A percentile compares a stretch with the other conserved stretches of the same genome.
Evolutionary conservation across 2,329 filamentous ascomycete genomes (phyloP).

Genomic region (Ophiocordyceps australis): DNA sequence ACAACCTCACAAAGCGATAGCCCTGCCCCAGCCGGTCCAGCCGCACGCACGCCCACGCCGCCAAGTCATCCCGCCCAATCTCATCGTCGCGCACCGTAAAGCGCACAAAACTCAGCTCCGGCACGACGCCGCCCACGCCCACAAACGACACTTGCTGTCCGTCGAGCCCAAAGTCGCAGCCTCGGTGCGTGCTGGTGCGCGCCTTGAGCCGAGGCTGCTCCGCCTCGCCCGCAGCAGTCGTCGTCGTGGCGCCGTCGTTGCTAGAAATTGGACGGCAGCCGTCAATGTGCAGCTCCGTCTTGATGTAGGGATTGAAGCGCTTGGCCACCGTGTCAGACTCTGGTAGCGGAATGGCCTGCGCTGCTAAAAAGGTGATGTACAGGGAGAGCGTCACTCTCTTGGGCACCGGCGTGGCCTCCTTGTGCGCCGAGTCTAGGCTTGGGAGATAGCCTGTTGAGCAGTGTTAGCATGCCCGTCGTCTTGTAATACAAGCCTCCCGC

Average conservation of each 20-base stretch:
- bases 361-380: slow-evolving; percentile 56
- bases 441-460: slow-evolving; percentile 11
- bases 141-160: slow-evolving; percentile 40
- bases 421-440: slow-evolving; percentile 5
- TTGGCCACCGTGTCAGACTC: slow-evolving; percentile 26
- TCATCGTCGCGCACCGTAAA: slow-evolving; percentile 85
- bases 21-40: slow-evolving; percentile 65
- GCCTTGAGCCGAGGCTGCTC: too few relatives aligned
- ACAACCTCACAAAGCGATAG: slow-evolving; percentile 59
- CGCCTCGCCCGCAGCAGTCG: slow-evolving; percentile 24
- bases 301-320: slow-evolving; percentile 63
- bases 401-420: slow-evolving; percentile 10
- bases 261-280: slow-evolving; percentile 20
- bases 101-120: slow-evolving; percentile 55
- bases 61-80: slow-evolving; percentile 57
- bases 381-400: slow-evolving; percentile 46
- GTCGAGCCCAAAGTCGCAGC: slow-evolving; percentile 44
- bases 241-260: slow-evolving; percentile 19
- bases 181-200: slow-evolving; percentile 37
- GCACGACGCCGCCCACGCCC: slow-evolving; percentile 35
- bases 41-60: slow-evolving; percentile 77
- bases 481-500: background rate
- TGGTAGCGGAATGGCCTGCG: slow-evolving; percentile 55
- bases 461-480: background rate
- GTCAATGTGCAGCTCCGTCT: slow-evolving; percentile 70